Evolutionary conservation across 208 protist genomes (phyloP), one percentile per base, ranked within the genome.

Genomic region (Wallacemonas sp.): DNA sequence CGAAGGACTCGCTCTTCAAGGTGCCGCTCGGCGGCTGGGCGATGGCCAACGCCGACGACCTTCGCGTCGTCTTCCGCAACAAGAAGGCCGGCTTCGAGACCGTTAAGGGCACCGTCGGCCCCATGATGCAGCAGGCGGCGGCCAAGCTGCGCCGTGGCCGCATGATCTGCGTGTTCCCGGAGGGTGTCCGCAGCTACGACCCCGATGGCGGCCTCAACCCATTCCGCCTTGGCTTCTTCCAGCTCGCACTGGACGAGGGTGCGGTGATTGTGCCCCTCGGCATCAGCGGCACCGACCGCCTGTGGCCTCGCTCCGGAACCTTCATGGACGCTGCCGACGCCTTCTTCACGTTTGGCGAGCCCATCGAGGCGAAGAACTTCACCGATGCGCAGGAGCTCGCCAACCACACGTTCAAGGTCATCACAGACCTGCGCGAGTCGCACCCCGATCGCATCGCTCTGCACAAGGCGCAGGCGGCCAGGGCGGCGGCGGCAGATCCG

Each of bases 151-250:
- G 81, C 18, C 86, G 87, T 28, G 86, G 87, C 10, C 90, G 86
- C 33, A 84, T 84, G 74, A 74, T 95, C n/a, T 86, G 82, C 62
- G 72, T 96, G 3, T 96, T 93, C 59, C 91, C 91, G 5, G 91
- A 96, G 61, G 91, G 91, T 10, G 70, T 83, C 29, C 86, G 91
- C 44, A 94, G 76, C 76, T 66, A 61, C 49, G 72, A 84, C 46
- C 81, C 87, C n/a, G 81, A 87, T 10, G 86, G 87, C 23, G 65
- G 64, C 2, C 70, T 96, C 2, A 72, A 81, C 25, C 82, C 87
- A 0, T 96, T 93, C 62, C 84, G 87, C 31, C 79, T 86, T 12
- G 91, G 91, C 38, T 94, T 94, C 78, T 96, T 94, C 64, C 71
- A 52, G 28, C 75, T 94, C 1, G 88, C 88, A 10, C 45, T 92